Conservation (phyloP, 306 rosid genomes). For the Cucumis cinereus region DNA sequence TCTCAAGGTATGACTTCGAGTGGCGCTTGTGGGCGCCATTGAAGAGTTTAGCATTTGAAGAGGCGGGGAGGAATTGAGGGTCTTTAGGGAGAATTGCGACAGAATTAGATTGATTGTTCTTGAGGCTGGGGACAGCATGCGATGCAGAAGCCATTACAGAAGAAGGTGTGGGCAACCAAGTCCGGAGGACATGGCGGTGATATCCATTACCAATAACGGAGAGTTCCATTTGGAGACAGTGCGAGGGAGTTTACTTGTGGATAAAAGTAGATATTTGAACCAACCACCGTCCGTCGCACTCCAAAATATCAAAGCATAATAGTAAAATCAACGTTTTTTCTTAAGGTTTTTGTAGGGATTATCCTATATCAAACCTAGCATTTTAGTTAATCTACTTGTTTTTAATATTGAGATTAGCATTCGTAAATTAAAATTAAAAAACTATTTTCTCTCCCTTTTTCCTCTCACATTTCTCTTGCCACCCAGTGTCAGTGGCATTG, state of each 20-base stretch:
- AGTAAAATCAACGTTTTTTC: too few species aligned
- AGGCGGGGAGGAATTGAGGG: not conserved
- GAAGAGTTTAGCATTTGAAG: not conserved
- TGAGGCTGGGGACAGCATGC: conserved; percentile 4
- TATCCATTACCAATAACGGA: not conserved
- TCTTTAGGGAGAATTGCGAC: conserved; percentile 2
- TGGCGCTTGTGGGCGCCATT: conserved; percentile 15
- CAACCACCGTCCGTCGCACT: not conserved
- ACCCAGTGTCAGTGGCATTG: too few species aligned
- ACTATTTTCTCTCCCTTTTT: too few species aligned
- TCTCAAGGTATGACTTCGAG: conserved; percentile 24
- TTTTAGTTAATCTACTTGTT: too few species aligned
- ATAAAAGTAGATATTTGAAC: not conserved
- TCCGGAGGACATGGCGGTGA: not conserved
- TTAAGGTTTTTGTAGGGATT: too few species aligned
- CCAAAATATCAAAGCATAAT: not conserved
- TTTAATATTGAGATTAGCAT: too few species aligned
- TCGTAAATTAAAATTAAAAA: too few species aligned
- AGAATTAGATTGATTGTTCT: conserved; percentile 12
- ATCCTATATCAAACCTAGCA: too few species aligned
- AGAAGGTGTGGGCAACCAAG: not conserved
- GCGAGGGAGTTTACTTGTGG: not conserved
- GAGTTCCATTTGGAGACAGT: conserved; percentile 5
- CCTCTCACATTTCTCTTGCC: too few species aligned
- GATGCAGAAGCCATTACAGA: not conserved